phyloP scores from a whole-genome alignment of 352 stramenopile species.

The Phytopythium kandeliae region DNA sequence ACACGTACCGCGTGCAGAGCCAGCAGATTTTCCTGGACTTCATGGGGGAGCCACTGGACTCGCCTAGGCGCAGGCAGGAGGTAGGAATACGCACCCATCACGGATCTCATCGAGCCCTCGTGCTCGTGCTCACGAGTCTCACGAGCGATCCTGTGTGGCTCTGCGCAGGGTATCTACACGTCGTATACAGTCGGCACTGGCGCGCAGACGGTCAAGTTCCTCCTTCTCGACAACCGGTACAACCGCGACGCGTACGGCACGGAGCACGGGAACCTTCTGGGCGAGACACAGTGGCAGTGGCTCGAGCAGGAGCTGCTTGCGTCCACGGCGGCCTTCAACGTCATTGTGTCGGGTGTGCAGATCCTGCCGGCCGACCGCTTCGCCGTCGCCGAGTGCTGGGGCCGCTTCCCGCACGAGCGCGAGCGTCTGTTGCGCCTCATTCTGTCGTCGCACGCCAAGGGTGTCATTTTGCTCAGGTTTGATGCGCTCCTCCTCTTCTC shows the following conservation, averaged over 20 bases:
- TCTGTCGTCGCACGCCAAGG: slow-evolving; percentile 72
- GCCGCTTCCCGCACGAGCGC: slow-evolving; percentile 76
- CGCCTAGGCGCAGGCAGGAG: slow-evolving; percentile 68
- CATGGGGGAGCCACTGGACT: slow-evolving; percentile 67
- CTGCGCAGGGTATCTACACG: slow-evolving; percentile 73
- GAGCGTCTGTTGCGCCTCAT: slow-evolving; percentile 84
- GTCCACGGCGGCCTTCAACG: slow-evolving; percentile 87
- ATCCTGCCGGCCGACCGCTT: slow-evolving; percentile 72
- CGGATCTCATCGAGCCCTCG: too few relatives aligned
- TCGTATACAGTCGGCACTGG: slow-evolving; percentile 67
- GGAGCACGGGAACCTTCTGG: slow-evolving; percentile 64
- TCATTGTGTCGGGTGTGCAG: slow-evolving; percentile 91
- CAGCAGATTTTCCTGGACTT: slow-evolving; percentile 86
- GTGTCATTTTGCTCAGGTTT: slow-evolving; percentile 85
- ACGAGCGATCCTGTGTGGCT: too few relatives aligned
- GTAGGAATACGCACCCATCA: slow-evolving; percentile 14
- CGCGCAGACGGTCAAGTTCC: slow-evolving; percentile 79
- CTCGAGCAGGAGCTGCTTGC: slow-evolving; percentile 75
- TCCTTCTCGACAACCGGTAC: slow-evolving; percentile 86
- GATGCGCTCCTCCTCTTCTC: slow-evolving; percentile 25
- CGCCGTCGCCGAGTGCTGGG: slow-evolving; percentile 86
- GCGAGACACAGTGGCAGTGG: slow-evolving; percentile 78
- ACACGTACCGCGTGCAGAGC: slow-evolving; percentile 63
- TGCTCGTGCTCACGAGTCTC: too few relatives aligned
- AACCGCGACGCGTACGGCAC: slow-evolving; percentile 72